phyloP scores from a whole-genome alignment of 2,329 filamentous ascomycete species.

The Podosphaera fusca region DNA sequence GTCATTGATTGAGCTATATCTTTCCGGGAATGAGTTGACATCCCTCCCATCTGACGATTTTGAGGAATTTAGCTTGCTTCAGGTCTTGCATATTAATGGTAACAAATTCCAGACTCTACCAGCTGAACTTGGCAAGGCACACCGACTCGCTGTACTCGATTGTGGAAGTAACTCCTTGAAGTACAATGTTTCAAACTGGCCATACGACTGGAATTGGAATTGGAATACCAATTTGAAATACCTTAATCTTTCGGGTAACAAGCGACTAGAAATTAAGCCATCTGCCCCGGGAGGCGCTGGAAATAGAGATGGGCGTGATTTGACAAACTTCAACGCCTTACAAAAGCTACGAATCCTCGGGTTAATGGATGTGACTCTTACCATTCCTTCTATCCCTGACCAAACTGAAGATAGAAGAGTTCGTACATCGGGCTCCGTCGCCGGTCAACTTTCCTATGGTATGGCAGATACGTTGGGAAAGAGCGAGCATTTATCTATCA shows the following conservation, averaged over 20 bases:
- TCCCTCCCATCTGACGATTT: conserved; percentile 82
- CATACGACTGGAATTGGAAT: conserved; percentile 99
- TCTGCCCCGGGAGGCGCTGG: conserved; percentile 48
- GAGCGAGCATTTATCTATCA: conserved; percentile 83
- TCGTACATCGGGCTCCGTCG: conserved; percentile 83
- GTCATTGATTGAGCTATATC: conserved; percentile 71
- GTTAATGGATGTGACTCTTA: conserved; percentile 93
- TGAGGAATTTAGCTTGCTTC: conserved; percentile 68
- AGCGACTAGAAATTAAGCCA: conserved; percentile 73
- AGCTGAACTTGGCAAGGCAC: conserved; percentile 82
- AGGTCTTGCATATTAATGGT: conserved; percentile 82
- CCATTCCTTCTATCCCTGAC: conserved; percentile 78
- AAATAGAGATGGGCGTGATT: conserved; percentile 41
- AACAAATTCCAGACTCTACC: conserved; percentile 96
- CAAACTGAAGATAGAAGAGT: conserved; percentile 89
- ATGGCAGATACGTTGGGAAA: conserved; percentile 91
- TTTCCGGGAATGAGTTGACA: conserved; percentile 86
- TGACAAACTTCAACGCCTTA: conserved; percentile 78
- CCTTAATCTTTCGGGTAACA: conserved; percentile 91
- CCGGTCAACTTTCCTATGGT: conserved; percentile 77
- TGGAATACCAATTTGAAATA: conserved; percentile 89
- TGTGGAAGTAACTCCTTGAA: conserved; percentile 89
- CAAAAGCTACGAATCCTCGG: conserved; percentile 69
- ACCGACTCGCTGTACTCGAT: conserved; percentile 76
- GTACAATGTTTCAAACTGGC: conserved; percentile 98